Evolutionary conservation across 2,329 filamentous ascomycete species (phyloP), one percentile per base, ranked within the genome.

Genomic region (Colletotrichum sp.): DNA sequence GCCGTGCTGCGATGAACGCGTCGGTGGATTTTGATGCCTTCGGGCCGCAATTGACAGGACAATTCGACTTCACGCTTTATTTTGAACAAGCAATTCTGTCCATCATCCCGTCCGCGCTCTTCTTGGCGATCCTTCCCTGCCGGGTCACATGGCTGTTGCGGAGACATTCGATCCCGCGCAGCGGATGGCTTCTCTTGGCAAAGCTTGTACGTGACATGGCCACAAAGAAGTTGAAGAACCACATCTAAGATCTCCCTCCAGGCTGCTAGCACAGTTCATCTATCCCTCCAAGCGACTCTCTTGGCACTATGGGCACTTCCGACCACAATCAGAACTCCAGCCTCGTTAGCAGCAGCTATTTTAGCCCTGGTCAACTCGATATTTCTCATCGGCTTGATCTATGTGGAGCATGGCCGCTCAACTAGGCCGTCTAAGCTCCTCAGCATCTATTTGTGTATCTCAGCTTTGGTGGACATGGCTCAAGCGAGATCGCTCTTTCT

Each of bases 321-420:
- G 12, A 38, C 28, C 26, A 67, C 71, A 0, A 10, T 30, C 28
- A 69, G 8, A 12, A 73, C 34, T 38, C 55, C 55, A 15, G 66
- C 65, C 1, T 83, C 84, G 2, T 74, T 85, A 2, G 78, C 83
- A 0, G 81, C 83, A 5, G 75, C 80, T 0, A 75, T 76, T 0
- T 58, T 86, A 7, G 77, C 77, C 1, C 67, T 84, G 1, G n/a
- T 83, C n/a, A 82, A 82, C 3, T 80, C 82, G 2, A 55, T 84
- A 2, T 78, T 78, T 18, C 75, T 84, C 5, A 65, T 81, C 6
- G 52, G 78, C 0, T 67, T 87, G 6, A 85, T 84, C 1, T 84
- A 79, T 61, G 34, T 77, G 2, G 85, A 87, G 70, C 86, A 88
- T 73, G 75, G 77, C 15, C 81, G 80, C 8, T 81, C 83, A 3